A percentile compares a stretch with the other conserved stretches of the same genome.
These are phyloP conservation scores for Yamadazyma atmosphaerica DNA, from an alignment of 1,139 yeast species.

Conservation along the genomic window DNA sequence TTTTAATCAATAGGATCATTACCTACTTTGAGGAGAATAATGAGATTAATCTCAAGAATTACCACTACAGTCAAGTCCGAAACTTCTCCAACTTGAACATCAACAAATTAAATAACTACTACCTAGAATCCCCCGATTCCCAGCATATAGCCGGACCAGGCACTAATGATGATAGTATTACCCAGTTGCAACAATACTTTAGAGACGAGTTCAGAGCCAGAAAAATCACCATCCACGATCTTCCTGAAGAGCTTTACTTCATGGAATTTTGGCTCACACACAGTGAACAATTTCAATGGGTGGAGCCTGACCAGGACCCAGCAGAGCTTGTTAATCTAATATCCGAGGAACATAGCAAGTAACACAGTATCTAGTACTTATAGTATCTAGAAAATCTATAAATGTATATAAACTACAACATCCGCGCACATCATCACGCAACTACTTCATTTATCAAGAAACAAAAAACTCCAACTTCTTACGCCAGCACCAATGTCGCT, in stretches of 20 bases:
- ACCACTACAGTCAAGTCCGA: slow-evolving; percentile 36
- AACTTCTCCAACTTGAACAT: slow-evolving; percentile 18
- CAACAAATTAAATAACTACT: slow-evolving; percentile 25
- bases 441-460: too few species aligned
- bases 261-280: slow-evolving; percentile 38
- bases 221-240: slow-evolving; percentile 32
- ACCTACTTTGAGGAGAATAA: slow-evolving; percentile 42
- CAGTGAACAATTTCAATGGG: slow-evolving; percentile 44
- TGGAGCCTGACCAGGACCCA: slow-evolving; percentile 52
- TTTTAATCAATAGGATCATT: slow-evolving; percentile 30
- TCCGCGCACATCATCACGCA: too few species aligned
- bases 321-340: slow-evolving; percentile 27
- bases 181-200: slow-evolving; percentile 21
- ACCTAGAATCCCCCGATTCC: slow-evolving; percentile 26
- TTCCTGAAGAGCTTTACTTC: slow-evolving; percentile 37
- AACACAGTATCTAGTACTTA: too few species aligned
- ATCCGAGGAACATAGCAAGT: too few species aligned
- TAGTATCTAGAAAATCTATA: too few species aligned
- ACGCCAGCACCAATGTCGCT: background rate
- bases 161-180: slow-evolving; percentile 11
- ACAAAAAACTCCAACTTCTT: too few species aligned
- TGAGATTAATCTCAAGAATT: slow-evolving; percentile 40
- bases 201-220: slow-evolving; percentile 27
- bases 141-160: background rate
- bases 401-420: too few species aligned